Percentiles rank a stretch among this genome's conserved stretches.
Conservation (phyloP, 2,329 filamentous ascomycete genomes). For the Xylariaceae sp. region DNA sequence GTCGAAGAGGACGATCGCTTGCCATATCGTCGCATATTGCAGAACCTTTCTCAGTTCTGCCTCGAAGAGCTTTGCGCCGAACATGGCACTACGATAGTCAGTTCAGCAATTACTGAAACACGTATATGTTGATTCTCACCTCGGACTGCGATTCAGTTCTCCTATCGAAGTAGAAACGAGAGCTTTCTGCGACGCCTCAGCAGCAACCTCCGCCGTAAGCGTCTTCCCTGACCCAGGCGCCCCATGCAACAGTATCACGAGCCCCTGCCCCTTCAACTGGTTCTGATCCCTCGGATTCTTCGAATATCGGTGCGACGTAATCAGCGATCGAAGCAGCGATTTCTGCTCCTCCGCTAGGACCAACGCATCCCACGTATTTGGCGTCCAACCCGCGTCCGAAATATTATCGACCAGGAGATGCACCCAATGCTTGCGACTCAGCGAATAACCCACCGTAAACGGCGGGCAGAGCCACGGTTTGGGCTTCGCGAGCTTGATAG, state of each 20-base stretch:
- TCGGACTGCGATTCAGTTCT: constrained; percentile 22
- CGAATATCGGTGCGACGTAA: constrained; percentile 27
- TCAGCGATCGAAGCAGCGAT: constrained; percentile 26
- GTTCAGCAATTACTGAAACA: constrained; percentile 3
- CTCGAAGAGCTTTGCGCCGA: constrained; percentile 22
- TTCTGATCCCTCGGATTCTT: constrained; percentile 24
- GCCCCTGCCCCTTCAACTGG: constrained; percentile 35
- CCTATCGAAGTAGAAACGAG: constrained; percentile 27
- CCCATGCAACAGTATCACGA: constrained; percentile 35
- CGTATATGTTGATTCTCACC: constrained; percentile 6
- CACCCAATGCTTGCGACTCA: constrained; percentile 27
- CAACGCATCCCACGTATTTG: constrained; percentile 26
- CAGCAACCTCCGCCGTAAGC: constrained; percentile 35
- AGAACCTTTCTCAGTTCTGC: constrained; percentile 26
- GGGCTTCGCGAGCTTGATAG: constrained; percentile 16
- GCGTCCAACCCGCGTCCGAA: constrained; percentile 23
- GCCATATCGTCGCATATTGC: constrained; percentile 30
- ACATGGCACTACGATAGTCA: constrained; percentile 11
- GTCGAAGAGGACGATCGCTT: constrained; percentile 31
- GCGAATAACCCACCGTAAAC: constrained; percentile 28
- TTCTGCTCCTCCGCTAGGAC: constrained; percentile 28
- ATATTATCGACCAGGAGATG: constrained; percentile 28
- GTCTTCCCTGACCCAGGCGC: constrained; percentile 37
- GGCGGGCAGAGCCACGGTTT: constrained; percentile 28
- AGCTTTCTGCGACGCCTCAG: constrained; percentile 26